Conservation (phyloP, 176 grass and related monocot species). For the Chrysopogon serrulatus region DNA sequence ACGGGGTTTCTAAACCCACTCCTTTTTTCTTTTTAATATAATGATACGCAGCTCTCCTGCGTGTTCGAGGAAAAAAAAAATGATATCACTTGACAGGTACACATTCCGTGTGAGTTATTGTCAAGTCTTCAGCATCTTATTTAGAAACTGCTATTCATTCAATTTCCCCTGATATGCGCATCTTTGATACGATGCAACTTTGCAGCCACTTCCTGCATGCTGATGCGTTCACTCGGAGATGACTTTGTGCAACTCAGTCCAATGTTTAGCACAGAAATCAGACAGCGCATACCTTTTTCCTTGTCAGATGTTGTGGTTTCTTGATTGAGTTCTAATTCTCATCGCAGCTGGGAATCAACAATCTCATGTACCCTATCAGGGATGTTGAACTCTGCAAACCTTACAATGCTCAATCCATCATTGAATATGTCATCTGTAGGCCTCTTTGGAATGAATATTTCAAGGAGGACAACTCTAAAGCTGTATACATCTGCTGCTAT, state of each 20-base stretch:
- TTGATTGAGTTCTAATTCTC: background rate
- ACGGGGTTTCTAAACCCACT: too few relatives aligned
- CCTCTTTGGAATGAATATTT: conserved; percentile 1
- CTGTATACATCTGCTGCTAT: background rate
- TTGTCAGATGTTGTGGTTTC: background rate
- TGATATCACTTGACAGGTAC: too few relatives aligned
- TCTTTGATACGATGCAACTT: background rate
- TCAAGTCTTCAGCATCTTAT: too few relatives aligned
- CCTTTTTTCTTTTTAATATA: too few relatives aligned
- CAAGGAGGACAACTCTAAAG: conserved; percentile 5
- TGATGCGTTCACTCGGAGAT: background rate
- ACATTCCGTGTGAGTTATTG: too few relatives aligned
- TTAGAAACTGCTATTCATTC: background rate
- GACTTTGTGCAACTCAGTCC: background rate
- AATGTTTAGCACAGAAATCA: too few relatives aligned
- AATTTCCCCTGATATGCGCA: background rate
- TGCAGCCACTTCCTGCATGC: background rate
- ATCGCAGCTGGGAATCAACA: background rate
- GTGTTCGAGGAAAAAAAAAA: too few relatives aligned
- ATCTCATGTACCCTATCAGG: background rate
- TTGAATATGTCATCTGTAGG: conserved; percentile 23
- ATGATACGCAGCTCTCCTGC: too few relatives aligned
- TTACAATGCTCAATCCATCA: conserved; percentile 3
- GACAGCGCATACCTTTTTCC: too few relatives aligned
- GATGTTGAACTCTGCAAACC: background rate